Conservation (phyloP, 441 rosid species). For the Dalechampia spathulata region DNA sequence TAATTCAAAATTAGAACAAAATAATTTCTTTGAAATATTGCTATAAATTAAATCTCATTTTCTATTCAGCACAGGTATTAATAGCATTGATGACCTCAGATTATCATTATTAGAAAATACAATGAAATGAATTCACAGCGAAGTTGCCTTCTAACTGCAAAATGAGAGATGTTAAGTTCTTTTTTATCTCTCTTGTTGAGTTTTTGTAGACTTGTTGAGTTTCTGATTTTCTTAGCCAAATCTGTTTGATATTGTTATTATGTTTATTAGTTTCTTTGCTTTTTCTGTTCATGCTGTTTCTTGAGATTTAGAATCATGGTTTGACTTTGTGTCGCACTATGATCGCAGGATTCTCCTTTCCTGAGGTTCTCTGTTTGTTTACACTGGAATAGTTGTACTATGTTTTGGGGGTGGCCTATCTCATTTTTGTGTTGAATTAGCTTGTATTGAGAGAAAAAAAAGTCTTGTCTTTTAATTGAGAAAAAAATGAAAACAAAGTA, state of each 20-base stretch:
- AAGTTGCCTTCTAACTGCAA: neutral
- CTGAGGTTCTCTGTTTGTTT: conserved; percentile 47
- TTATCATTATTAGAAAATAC: neutral
- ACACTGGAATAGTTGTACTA: conserved; percentile 38
- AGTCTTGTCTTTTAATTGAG: conserved; percentile 14
- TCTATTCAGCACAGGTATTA: neutral
- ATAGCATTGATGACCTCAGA: neutral
- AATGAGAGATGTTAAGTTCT: neutral
- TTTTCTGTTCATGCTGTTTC: too few species aligned
- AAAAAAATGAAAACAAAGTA: conserved; percentile 4
- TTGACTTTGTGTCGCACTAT: conserved; percentile 60
- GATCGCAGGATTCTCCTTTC: conserved; percentile 72
- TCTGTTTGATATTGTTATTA: too few species aligned
- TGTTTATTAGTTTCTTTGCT: too few species aligned
- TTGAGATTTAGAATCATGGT: conserved; percentile 35
- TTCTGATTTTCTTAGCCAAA: too few species aligned
- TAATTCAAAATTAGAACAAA: too few species aligned
- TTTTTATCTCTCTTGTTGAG: neutral
- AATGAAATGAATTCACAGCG: neutral
- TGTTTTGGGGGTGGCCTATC: conserved; percentile 30
- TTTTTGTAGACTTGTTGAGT: too few species aligned
- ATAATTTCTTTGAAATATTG: neutral
- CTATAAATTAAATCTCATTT: neutral
- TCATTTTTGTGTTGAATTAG: conserved; percentile 20
- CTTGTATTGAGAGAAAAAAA: too few species aligned